Evolutionary conservation across 83 land plant species (phyloP).

Genomic region (Thuja plicata): DNA sequence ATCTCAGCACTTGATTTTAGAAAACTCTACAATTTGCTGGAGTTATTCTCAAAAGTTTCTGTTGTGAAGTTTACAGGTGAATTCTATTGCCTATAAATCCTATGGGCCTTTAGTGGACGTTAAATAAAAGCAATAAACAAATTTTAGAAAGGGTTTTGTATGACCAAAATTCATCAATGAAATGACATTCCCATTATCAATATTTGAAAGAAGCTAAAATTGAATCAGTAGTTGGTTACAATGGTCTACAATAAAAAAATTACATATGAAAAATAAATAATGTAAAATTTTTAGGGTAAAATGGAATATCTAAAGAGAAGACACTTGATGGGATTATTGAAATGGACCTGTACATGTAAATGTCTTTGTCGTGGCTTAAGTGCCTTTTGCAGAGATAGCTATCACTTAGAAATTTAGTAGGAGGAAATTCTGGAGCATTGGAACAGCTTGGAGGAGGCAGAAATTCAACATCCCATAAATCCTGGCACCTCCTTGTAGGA

Average conservation of each 20-base stretch:
- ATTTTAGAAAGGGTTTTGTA: background rate
- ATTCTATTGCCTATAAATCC: background rate
- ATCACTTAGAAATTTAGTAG: slow-evolving; percentile 3
- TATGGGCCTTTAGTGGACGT: background rate
- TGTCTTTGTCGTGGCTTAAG: slow-evolving; percentile 9
- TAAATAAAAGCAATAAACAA: background rate
- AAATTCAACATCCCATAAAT: slow-evolving; percentile 1
- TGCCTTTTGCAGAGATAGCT: slow-evolving; percentile 9
- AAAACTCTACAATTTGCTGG: background rate
- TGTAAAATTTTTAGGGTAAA: background rate
- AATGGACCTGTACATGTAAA: slow-evolving; percentile 20
- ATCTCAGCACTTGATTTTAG: no score
- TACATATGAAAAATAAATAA: background rate
- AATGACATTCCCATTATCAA: background rate
- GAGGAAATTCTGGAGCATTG: background rate
- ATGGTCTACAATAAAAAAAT: background rate
- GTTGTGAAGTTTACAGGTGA: background rate
- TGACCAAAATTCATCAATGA: background rate
- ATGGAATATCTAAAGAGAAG: background rate
- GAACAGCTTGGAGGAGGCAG: slow-evolving; percentile 10
- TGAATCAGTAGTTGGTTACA: no score
- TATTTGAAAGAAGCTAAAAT: no score
- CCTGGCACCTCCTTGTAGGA: background rate
- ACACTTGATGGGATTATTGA: background rate
- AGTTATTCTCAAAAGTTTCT: background rate